Base-by-base conservation (phyloP, 2,329 filamentous ascomycete genomes). In the Sporothrix protearum region DNA sequence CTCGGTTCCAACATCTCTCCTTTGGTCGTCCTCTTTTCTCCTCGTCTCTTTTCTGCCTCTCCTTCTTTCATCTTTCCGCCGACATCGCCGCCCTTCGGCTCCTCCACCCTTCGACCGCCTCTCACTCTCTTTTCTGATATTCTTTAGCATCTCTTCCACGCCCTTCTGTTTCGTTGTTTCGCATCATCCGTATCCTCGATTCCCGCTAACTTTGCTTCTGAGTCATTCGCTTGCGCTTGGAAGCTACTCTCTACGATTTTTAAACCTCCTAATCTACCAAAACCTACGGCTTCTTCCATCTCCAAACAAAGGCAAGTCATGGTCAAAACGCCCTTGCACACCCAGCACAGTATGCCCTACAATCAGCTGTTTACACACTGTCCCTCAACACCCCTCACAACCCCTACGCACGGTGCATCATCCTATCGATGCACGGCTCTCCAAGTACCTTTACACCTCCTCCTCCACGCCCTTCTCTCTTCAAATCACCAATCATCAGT, bases 141-240 rank as follows among this genome's bases (percentile, higher is more conserved):
- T 64, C 22, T 25, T 64, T 28, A 67, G 45, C 64, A 53, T 25
- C 33, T 28, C 49, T 59, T 70, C 42, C 19, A 66, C 63, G 25
- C 39, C 45, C 12, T 61, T 63, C 53, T 51, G 6, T 66, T 55
- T 42, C 25, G 12, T 25, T 30, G 22, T 12, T 51, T 36, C 30
- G 28, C 55, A 12, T 14, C 47, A 5, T 53, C 25, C 49, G 14
- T 49, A 33, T 45, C 19, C 33, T 49, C 39, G 25, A 25, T 66
- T n/a, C 4, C 42, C 3, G 49, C n/a, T 53, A 53, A 22, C 16
- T 42, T 25, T 72, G 36, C 53, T 70, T 70, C 73, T 72, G 73
- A 74, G 73, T 74, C 73, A 74, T 74, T 74, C 71, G 64, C 69
- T 74, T 73, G 73, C 59, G 28, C 73, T 73, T 72, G 72, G 70